A percentile compares a stretch with the other conserved stretches of the same genome.
Conservation (phyloP, 257 asterid species). For the Sherardia arvensis region DNA sequence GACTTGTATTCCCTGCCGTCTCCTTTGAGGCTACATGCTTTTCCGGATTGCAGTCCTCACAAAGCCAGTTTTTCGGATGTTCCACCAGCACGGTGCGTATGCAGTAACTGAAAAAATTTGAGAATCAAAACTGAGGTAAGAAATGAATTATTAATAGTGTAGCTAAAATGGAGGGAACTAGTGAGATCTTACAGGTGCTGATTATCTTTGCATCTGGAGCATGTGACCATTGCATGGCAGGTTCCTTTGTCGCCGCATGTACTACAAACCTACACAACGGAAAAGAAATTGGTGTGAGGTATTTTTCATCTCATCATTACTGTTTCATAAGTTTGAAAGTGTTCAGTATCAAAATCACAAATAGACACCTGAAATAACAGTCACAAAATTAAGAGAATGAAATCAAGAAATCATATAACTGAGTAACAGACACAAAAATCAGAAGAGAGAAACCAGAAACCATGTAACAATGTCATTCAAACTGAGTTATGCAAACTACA, state of each 20-base stretch:
- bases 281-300: neutral
- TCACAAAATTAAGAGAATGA: too few relatives aligned
- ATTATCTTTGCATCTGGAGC: slow-evolving; percentile 36
- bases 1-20: slow-evolving; percentile 5
- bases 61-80: slow-evolving; percentile 29
- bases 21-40: slow-evolving; percentile 3
- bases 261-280: slow-evolving; percentile 52
- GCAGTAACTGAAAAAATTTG: too few relatives aligned
- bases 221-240: slow-evolving; percentile 28
- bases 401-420: too few relatives aligned
- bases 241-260: slow-evolving; percentile 53
- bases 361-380: too few relatives aligned
- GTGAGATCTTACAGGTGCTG: slow-evolving; percentile 49
- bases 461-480: too few relatives aligned
- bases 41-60: slow-evolving; percentile 38
- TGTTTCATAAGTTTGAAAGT: neutral
- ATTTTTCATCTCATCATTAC: neutral
- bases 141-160: neutral
- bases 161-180: neutral
- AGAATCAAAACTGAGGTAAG: neutral
- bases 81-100: too few relatives aligned
- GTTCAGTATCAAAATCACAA: too few relatives aligned
- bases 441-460: too few relatives aligned
- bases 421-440: too few relatives aligned
- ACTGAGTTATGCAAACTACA: too few relatives aligned